Base-by-base conservation (phyloP, 2,329 filamentous ascomycete genomes). In the Trichoderma sp. region DNA sequence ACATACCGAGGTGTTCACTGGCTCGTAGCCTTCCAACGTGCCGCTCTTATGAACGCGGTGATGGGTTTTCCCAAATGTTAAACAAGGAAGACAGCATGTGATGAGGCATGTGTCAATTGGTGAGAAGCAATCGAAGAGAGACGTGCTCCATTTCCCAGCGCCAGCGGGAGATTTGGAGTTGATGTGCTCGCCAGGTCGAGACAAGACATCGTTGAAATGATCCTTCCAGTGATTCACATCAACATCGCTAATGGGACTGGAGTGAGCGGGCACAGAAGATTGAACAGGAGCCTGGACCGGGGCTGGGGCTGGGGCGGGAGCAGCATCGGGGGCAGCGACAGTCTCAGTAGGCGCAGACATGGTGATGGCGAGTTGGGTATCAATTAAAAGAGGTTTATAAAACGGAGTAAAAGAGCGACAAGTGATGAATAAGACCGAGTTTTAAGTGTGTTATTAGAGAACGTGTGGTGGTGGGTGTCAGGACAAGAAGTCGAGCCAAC, bases 1-100 rank as follows among this genome's bases (percentile, higher is more conserved):
- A 66, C 82, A 30, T 77, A 84, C 83, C 39, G 80, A 80, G 14
- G 81, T 82, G 76, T 85, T 84, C 73, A 83, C 75, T 37, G 81
- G 77, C 77, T 84, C 80, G 39, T 82, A 85, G 16, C 81, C 82
- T 21, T 79, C 70, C 8, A 84, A 78, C 67, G 75, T 77, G 43
- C 74, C 77, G 30, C 79, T 77, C 75, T 81, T 81, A 69, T 76
- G 77, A 13, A 84, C 73, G 24, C 83, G 80, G 71, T 85, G 83
- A 67, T 83, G 75, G 3, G 82, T 83, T 79, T 82, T 83, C 75
- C 82, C 82, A 59, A 84, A 85, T 39, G 82, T 83, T 37, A 84
- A 76, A 70, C 83, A 85, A 1, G 83, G 83, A 30, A 83, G 70
- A 70, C 79, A 84, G 71, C 78, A 85, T 18, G 80, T 79, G 64